phyloP scores from a whole-genome alignment of 495 filamentous ascomycete species.

The Talaromyces liani region DNA sequence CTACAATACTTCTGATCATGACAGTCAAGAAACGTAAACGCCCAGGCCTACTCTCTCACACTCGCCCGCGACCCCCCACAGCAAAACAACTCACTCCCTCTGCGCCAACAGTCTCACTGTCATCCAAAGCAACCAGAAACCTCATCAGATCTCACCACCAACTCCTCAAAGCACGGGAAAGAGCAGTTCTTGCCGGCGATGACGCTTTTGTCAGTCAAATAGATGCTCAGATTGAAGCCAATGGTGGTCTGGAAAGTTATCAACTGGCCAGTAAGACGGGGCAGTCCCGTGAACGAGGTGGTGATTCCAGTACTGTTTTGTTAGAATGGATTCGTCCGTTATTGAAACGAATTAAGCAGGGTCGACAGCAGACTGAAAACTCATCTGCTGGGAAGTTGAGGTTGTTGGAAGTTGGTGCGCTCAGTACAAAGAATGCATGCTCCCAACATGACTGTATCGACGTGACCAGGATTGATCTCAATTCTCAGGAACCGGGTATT shows the following conservation, averaged over 20 bases:
- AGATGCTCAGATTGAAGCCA: constrained; percentile 49
- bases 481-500: constrained; percentile 76
- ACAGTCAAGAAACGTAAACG: constrained; percentile 28
- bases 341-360: constrained; percentile 19
- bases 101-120: constrained; percentile 52
- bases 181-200: constrained; percentile 61
- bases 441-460: constrained; percentile 62
- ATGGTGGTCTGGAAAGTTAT: constrained; percentile 78
- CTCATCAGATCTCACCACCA: constrained; percentile 81
- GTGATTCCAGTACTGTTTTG: constrained; percentile 80
- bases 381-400: constrained; percentile 29
- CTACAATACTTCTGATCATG: constrained; percentile 23
- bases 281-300: constrained; percentile 75
- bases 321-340: constrained; percentile 72
- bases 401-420: constrained; percentile 83
- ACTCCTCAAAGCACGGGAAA: constrained; percentile 66
- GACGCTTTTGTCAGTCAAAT: constrained; percentile 44
- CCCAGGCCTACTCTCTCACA: constrained; percentile 52
- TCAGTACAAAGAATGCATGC: constrained; percentile 79
- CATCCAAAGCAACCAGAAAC: constrained; percentile 69
- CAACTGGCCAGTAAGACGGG: constrained; percentile 85
- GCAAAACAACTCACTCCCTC: constrained; percentile 17
- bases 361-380: neutral
- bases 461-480: constrained; percentile 82
- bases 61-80: constrained; percentile 52